These are phyloP conservation scores for Aspergillus felis DNA, from an alignment of 2,329 filamentous ascomycete genomes.

Conservation along the genomic window DNA sequence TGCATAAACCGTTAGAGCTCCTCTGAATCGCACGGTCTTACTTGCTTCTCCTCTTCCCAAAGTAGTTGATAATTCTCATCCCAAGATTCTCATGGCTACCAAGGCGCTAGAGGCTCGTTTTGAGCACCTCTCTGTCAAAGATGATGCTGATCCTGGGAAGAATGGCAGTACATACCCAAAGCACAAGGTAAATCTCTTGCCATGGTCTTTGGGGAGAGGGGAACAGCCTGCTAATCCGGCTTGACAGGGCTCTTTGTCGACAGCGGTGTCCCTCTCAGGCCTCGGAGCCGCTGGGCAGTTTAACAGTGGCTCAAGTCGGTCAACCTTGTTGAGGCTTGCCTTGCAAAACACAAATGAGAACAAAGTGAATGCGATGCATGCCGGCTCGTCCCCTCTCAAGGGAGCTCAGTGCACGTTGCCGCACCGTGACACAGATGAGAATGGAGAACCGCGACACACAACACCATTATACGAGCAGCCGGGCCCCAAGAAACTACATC, in stretches of 20 bases:
- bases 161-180: constrained; percentile 61
- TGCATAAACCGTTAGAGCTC: constrained; percentile 1
- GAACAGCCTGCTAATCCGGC: constrained; percentile 15
- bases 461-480: constrained; percentile 55
- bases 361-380: constrained; percentile 52
- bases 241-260: constrained; percentile 44
- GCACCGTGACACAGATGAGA: constrained; percentile 46
- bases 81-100: constrained; percentile 58
- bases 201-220: neutral
- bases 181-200: constrained; percentile 60
- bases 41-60: constrained; percentile 6
- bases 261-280: constrained; percentile 46
- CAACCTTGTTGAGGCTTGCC: constrained; percentile 81
- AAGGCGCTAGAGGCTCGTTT: constrained; percentile 80
- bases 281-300: constrained; percentile 43
- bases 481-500: constrained; percentile 63
- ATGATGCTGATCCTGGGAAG: constrained; percentile 70
- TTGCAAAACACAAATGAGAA: constrained; percentile 72
- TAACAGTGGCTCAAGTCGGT: constrained; percentile 55
- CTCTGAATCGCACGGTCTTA: constrained; percentile 4
- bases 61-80: constrained; percentile 3
- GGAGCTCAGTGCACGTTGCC: constrained; percentile 44
- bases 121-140: constrained; percentile 82
- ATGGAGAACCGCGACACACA: constrained; percentile 33
- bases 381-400: constrained; percentile 60